These are phyloP conservation scores for Prinsepia uniflora DNA, from an alignment of 306 rosid genomes.

Conservation along the genomic window DNA sequence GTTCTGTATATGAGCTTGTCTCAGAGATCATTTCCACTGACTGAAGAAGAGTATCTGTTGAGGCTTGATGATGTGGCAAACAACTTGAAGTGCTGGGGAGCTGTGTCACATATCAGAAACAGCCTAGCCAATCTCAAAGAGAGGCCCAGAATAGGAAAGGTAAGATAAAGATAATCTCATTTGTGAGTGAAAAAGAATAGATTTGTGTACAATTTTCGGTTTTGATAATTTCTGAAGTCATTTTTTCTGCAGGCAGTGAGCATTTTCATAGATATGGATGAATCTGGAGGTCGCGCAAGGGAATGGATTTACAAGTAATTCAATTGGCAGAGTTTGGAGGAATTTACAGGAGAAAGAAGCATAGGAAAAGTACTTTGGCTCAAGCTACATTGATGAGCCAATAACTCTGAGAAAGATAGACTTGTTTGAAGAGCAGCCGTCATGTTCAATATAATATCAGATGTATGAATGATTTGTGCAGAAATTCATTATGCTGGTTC, in stretches of 20 bases:
- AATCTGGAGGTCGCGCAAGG: conserved; percentile 80
- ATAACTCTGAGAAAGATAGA: not conserved
- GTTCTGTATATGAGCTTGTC: not conserved
- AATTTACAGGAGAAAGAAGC: not conserved
- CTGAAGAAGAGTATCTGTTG: conserved; percentile 92
- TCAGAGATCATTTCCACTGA: conserved; percentile 87
- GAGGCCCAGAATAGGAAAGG: conserved; percentile 96
- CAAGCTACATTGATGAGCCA: not conserved
- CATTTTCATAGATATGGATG: conserved; percentile 94
- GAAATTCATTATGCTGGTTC: not conserved
- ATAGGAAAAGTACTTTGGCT: not conserved
- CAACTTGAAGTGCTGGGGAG: conserved; percentile 94
- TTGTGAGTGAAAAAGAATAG: not conserved
- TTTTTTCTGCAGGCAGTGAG: conserved; percentile 72
- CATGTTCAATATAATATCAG: not conserved
- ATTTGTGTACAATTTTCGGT: not conserved
- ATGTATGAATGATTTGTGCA: not conserved
- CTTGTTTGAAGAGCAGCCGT: conserved; percentile 1
- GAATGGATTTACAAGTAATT: conserved; percentile 90
- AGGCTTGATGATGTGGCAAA: conserved; percentile 94
- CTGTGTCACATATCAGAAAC: conserved; percentile 93
- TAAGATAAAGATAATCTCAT: conserved; percentile 9
- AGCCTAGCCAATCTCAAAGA: conserved; percentile 79
- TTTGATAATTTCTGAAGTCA: not conserved
- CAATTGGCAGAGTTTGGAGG: not conserved